phyloP scores from a whole-genome alignment of 116 monocot genomes.

The Zostera marina region DNA sequence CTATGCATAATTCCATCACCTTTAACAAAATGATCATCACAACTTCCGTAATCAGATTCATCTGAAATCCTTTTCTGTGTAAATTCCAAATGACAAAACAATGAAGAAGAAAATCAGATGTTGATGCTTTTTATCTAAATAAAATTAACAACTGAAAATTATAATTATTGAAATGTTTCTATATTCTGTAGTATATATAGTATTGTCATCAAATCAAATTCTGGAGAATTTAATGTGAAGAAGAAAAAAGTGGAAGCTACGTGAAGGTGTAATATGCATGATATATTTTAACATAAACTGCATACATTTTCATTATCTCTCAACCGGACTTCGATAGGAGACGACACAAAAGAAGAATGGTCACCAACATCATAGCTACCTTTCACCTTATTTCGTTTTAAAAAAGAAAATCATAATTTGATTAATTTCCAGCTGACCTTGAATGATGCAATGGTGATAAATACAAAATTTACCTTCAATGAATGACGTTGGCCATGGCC shows the following conservation, averaged over 20 bases:
- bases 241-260: no score
- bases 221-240: no score
- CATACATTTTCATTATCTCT: slow-evolving; percentile 74
- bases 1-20: slow-evolving; percentile 38
- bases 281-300: neutral
- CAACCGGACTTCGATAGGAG: slow-evolving; percentile 25
- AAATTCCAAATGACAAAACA: neutral
- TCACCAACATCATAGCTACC: slow-evolving; percentile 79
- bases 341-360: slow-evolving; percentile 42
- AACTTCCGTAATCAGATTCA: slow-evolving; percentile 32
- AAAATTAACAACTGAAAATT: neutral
- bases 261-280: no score
- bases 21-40: slow-evolving; percentile 39
- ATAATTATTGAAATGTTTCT: neutral
- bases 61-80: slow-evolving; percentile 46
- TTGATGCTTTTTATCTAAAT: neutral
- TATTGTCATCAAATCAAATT: no score
- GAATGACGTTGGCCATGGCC: no score
- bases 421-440: neutral
- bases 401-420: neutral
- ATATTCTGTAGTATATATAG: no score
- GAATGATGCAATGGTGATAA: neutral
- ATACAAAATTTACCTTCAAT: slow-evolving; percentile 33
- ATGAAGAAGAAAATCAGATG: neutral
- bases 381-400: slow-evolving; percentile 15